phyloP scores from a whole-genome alignment of 495 filamentous ascomycete species.

The Penicillium diatomitis region DNA sequence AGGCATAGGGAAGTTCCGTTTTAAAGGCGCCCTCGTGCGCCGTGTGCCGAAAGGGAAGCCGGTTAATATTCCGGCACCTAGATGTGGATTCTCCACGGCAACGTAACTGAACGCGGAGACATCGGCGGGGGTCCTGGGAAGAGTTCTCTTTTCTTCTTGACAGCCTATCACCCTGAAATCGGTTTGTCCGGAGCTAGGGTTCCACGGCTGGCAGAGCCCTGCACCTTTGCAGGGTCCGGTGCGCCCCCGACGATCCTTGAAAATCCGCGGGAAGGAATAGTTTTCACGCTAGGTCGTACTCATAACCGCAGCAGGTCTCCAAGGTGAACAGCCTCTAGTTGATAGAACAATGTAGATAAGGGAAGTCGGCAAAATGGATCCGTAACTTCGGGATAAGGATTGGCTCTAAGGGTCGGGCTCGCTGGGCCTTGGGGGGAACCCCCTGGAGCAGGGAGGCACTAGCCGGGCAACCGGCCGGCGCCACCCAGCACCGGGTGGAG shows the following conservation, averaged over 20 bases:
- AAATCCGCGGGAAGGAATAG: constrained; percentile 60
- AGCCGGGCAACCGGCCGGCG: constrained; percentile 3
- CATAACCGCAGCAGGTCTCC: constrained; percentile 64
- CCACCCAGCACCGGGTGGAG: not conserved
- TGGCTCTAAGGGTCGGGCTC: constrained; percentile 55
- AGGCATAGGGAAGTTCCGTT: not conserved
- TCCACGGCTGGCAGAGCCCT: constrained; percentile 35
- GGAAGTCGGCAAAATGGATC: constrained; percentile 66
- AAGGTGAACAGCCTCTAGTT: constrained; percentile 67
- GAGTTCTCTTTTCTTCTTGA: constrained; percentile 20
- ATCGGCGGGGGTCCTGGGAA: constrained; percentile 46
- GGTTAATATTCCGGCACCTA: not conserved
- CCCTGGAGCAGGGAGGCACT: not conserved
- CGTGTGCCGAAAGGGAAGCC: not conserved
- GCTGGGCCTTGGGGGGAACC: not conserved
- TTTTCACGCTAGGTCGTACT: constrained; percentile 59
- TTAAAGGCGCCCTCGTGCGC: not conserved
- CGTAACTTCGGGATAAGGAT: constrained; percentile 66
- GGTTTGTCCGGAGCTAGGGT: constrained; percentile 38
- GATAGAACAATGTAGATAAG: constrained; percentile 62
- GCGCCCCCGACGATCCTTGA: constrained; percentile 58
- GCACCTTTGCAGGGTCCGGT: constrained; percentile 57
- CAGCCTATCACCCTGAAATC: constrained; percentile 44
- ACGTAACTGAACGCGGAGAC: not conserved
- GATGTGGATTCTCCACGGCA: not conserved